These are phyloP conservation scores for Ensete ventricosum DNA, from an alignment of 176 grass and related monocot genomes.

Conservation along the genomic window DNA sequence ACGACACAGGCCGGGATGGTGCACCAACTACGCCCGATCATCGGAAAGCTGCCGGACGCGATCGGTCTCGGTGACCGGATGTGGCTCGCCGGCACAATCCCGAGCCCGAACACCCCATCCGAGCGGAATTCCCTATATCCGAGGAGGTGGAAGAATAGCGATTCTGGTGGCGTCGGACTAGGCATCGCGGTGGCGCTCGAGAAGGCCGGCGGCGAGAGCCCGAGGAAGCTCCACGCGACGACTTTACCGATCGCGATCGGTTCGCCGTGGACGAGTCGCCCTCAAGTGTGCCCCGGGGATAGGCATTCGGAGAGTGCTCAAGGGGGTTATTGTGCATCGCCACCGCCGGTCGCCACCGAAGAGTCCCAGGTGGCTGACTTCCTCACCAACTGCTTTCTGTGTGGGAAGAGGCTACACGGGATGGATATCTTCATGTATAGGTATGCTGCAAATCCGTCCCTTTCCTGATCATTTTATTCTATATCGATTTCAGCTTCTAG, in stretches of 20 bases:
- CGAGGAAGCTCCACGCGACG: background rate
- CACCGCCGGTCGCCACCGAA: background rate
- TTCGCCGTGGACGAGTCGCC: background rate
- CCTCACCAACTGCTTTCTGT: slow-evolving; percentile 5
- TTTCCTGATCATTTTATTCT: background rate
- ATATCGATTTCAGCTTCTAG: background rate
- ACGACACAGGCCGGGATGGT: background rate
- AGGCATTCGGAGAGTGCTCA: background rate
- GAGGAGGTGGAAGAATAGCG: slow-evolving; percentile 9
- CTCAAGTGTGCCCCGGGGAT: too few relatives aligned
- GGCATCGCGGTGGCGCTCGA: slow-evolving; percentile 15
- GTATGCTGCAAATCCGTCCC: background rate
- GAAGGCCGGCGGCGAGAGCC: background rate
- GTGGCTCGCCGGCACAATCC: background rate
- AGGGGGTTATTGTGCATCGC: background rate
- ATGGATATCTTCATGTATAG: slow-evolving; percentile 24
- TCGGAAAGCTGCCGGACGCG: background rate
- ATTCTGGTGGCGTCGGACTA: slow-evolving; percentile 7
- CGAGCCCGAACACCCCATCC: background rate
- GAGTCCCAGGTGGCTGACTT: background rate
- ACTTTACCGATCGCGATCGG: slow-evolving; percentile 1
- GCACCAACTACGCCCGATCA: background rate
- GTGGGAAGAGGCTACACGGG: slow-evolving; percentile 12
- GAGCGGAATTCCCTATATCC: background rate
- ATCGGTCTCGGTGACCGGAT: background rate